phyloP scores from a whole-genome alignment of 805 yeast species.

The Lachancea kluyveri region DNA sequence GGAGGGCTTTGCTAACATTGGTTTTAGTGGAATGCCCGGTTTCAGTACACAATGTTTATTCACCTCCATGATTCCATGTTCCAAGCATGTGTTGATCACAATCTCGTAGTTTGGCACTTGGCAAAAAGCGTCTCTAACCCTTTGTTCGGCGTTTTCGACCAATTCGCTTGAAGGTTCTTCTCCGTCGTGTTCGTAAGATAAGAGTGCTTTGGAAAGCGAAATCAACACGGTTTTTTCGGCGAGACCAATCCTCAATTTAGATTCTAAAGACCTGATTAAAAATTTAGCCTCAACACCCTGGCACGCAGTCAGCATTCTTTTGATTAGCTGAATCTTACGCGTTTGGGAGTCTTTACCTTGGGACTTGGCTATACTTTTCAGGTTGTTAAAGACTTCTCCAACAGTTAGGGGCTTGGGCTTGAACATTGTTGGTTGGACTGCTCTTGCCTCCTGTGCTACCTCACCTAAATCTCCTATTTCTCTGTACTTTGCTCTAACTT shows the following conservation, averaged over 20 bases:
- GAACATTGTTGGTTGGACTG: conserved; percentile 88
- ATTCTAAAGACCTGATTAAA: conserved; percentile 83
- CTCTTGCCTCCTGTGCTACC: conserved; percentile 78
- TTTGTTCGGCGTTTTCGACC: conserved; percentile 63
- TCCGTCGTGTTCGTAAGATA: conserved; percentile 47
- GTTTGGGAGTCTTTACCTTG: conserved; percentile 80
- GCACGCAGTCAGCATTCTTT: conserved; percentile 79
- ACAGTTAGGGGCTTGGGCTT: conserved; percentile 79
- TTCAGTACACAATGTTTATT: conserved; percentile 64
- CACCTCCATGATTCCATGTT: conserved; percentile 62
- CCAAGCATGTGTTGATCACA: conserved; percentile 57
- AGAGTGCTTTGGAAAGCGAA: conserved; percentile 78
- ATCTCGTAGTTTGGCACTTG: conserved; percentile 87
- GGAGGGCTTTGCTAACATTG: conserved; percentile 98
- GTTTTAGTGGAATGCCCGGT: conserved; percentile 93
- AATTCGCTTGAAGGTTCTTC: conserved; percentile 36
- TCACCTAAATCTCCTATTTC: conserved; percentile 85
- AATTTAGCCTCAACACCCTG: conserved; percentile 85
- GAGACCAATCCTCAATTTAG: conserved; percentile 85
- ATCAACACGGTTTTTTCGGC: conserved; percentile 90
- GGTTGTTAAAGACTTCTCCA: conserved; percentile 61
- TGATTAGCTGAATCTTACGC: conserved; percentile 71
- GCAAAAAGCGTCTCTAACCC: conserved; percentile 78
- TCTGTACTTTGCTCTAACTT: conserved; percentile 67
- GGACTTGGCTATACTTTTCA: conserved; percentile 69